Conservation (phyloP, 164 flowering plant species). For the Liquidambar formosana region DNA sequence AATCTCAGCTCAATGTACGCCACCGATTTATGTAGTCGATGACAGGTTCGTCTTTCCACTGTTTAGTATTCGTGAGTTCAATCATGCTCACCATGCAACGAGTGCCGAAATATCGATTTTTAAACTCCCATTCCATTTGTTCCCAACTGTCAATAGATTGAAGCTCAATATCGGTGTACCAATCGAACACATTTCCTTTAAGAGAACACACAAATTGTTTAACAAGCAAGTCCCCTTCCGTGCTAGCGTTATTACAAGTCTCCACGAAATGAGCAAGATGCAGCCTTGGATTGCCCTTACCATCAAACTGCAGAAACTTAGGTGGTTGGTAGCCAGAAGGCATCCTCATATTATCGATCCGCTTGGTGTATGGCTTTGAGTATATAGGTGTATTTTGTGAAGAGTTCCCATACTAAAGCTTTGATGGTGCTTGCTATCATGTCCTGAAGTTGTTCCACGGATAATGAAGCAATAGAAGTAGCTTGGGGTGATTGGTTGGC, state of each 20-base stretch:
- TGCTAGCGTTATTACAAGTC: neutral
- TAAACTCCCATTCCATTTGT: neutral
- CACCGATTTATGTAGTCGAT: neutral
- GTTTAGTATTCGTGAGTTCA: neutral
- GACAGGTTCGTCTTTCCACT: neutral
- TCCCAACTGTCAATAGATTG: neutral
- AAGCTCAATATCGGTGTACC: neutral
- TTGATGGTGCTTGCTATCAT: neutral
- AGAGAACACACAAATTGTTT: neutral
- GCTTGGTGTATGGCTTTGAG: too few relatives aligned
- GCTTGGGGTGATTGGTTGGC: too few relatives aligned
- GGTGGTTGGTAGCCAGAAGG: too few relatives aligned
- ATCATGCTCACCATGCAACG: neutral
- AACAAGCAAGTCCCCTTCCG: neutral
- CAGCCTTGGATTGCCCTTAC: neutral
- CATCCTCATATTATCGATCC: too few relatives aligned
- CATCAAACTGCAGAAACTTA: too few relatives aligned
- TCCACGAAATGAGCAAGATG: neutral
- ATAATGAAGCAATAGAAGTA: too few relatives aligned
- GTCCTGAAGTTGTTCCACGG: neutral
- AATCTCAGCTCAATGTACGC: neutral
- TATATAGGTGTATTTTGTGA: too few relatives aligned
- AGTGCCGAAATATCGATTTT: neutral
- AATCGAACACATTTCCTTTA: neutral
- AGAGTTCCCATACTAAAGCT: neutral